phyloP scores from a whole-genome alignment of 2,329 filamentous ascomycete genomes.

The Fusarium sororula region DNA sequence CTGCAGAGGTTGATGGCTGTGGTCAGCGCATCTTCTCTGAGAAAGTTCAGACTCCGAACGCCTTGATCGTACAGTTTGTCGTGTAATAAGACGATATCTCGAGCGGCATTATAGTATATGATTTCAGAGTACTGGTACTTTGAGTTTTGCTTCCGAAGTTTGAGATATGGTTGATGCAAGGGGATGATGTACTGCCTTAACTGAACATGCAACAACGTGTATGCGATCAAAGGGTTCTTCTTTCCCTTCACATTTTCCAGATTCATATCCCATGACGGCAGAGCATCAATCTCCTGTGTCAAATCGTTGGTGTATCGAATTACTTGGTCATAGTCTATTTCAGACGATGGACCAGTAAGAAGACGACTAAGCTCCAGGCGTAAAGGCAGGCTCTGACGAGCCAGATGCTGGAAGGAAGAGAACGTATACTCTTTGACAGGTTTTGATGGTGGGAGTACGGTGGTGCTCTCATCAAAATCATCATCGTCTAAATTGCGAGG shows the following conservation, averaged over 20 bases:
- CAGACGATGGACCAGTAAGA: slow-evolving; percentile 62
- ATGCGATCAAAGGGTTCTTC: slow-evolving; percentile 66
- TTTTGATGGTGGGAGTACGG: slow-evolving; percentile 60
- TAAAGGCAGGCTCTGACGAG: slow-evolving; percentile 64
- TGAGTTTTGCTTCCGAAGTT: slow-evolving; percentile 66
- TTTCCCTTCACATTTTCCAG: slow-evolving; percentile 49
- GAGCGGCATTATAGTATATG: slow-evolving; percentile 69
- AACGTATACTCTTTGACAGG: slow-evolving; percentile 64
- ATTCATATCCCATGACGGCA: slow-evolving; percentile 64
- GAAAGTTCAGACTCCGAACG: slow-evolving; percentile 66
- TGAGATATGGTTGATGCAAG: slow-evolving; percentile 68
- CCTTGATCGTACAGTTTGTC: slow-evolving; percentile 68
- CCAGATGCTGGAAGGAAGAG: slow-evolving; percentile 67
- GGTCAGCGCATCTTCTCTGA: slow-evolving; percentile 68
- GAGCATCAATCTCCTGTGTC: slow-evolving; percentile 67
- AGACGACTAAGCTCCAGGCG: slow-evolving; percentile 67
- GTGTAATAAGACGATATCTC: slow-evolving; percentile 69
- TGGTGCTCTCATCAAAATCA: slow-evolving; percentile 64
- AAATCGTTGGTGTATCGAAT: slow-evolving; percentile 69
- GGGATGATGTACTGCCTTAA: slow-evolving; percentile 70
- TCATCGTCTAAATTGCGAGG: slow-evolving; percentile 68
- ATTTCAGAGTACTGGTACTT: slow-evolving; percentile 71
- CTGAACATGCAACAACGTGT: slow-evolving; percentile 69
- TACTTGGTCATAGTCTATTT: slow-evolving; percentile 69
- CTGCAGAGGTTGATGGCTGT: slow-evolving; percentile 69